These are phyloP conservation scores for Chytriomyces sp. DNA, from an alignment of 192 early-diverging fungal genomes.

Conservation along the genomic window DNA sequence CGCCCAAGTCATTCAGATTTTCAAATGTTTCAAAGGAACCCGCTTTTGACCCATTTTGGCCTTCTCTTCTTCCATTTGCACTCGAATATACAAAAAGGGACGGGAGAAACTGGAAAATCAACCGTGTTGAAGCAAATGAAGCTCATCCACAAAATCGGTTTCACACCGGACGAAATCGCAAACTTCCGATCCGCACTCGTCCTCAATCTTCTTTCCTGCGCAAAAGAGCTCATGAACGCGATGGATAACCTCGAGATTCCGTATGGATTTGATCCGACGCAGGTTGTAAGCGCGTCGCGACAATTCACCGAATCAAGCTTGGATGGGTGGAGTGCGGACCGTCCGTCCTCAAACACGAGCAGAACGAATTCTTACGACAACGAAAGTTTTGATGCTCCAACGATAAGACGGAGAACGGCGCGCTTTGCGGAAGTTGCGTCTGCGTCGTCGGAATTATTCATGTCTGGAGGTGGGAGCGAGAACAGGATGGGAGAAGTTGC, in stretches of 20 bases:
- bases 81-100: constrained; percentile 55
- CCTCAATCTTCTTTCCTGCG: constrained; percentile 92
- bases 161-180: constrained; percentile 84
- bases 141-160: constrained; percentile 94
- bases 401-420: too few relatives aligned
- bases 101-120: constrained; percentile 96
- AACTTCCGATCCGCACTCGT: constrained; percentile 95
- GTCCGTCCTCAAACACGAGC: too few relatives aligned
- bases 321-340: too few relatives aligned
- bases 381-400: too few relatives aligned
- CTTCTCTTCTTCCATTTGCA: not conserved
- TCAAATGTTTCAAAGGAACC: too few relatives aligned
- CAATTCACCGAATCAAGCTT: too few relatives aligned
- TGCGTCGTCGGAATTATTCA: too few relatives aligned
- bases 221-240: constrained; percentile 93
- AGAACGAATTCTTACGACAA: too few relatives aligned
- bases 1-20: not conserved
- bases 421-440: too few relatives aligned
- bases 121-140: constrained; percentile 99
- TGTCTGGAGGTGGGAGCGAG: too few relatives aligned
- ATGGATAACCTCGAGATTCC: constrained; percentile 86
- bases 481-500: not conserved
- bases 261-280: constrained; percentile 44
- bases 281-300: too few relatives aligned
- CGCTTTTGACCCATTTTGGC: not conserved